These are phyloP conservation scores for Zygotorulaspora florentina DNA, from an alignment of 805 yeast genomes.

Conservation along the genomic window DNA sequence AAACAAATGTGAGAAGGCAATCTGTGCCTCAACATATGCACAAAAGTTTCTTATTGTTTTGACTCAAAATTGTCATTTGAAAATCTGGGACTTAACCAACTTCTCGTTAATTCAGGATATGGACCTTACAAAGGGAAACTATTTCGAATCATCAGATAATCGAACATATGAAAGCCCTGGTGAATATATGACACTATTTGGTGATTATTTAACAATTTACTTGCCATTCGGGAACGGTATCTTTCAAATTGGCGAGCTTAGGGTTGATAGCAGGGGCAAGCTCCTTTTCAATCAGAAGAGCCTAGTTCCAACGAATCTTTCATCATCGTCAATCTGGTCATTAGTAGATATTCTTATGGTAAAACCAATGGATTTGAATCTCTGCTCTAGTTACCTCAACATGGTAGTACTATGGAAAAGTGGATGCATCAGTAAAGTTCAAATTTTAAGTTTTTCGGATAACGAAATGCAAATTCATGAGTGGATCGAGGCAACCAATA, in stretches of 20 bases:
- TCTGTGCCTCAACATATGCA: constrained; percentile 21
- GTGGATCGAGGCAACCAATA: constrained; percentile 30
- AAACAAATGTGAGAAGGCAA: constrained; percentile 17
- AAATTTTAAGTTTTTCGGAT: constrained; percentile 32
- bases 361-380: constrained; percentile 23
- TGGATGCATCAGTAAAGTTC: constrained; percentile 49
- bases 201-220: constrained; percentile 35
- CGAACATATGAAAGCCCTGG: constrained; percentile 29
- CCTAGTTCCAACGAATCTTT: constrained; percentile 23
- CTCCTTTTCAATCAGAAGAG: constrained; percentile 12
- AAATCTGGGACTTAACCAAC: constrained; percentile 29
- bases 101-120: constrained; percentile 18
- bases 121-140: constrained; percentile 17
- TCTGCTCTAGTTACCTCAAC: constrained; percentile 26
- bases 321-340: constrained; percentile 33
- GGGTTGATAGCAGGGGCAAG: constrained; percentile 14
- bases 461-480: constrained; percentile 22
- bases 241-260: constrained; percentile 40
- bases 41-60: constrained; percentile 23
- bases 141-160: constrained; percentile 12
- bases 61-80: constrained; percentile 28
- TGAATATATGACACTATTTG: constrained; percentile 36
- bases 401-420: constrained; percentile 58
- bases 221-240: constrained; percentile 43
- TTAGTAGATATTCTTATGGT: constrained; percentile 28